Conservation (phyloP, 2,329 filamentous ascomycete species). For the Beauveria varroae region DNA sequence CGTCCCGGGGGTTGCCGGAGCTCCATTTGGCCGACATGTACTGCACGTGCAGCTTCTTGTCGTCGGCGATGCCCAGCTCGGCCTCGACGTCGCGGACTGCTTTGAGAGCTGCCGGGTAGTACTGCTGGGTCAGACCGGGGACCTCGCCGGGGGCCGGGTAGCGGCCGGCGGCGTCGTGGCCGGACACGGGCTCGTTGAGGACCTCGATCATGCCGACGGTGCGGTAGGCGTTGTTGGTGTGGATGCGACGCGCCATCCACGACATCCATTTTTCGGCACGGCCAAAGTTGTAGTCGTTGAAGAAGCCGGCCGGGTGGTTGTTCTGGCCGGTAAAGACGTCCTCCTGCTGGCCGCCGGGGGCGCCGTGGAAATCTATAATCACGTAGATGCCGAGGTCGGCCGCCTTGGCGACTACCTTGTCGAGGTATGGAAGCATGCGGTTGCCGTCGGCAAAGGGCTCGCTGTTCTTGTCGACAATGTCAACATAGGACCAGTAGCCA, state of each 20-base stretch:
- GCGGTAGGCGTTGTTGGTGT: slow-evolving; percentile 38
- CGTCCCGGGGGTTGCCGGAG: slow-evolving; percentile 29
- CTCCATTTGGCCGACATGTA: slow-evolving; percentile 45
- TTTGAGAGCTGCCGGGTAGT: slow-evolving; percentile 18
- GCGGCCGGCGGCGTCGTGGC: slow-evolving; percentile 14
- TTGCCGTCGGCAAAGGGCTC: slow-evolving; percentile 38
- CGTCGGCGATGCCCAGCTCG: slow-evolving; percentile 14
- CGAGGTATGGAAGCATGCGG: slow-evolving; percentile 24
- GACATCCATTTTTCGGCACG: slow-evolving; percentile 46
- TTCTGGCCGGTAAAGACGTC: slow-evolving; percentile 37
- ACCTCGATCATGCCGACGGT: slow-evolving; percentile 53
- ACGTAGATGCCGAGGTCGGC: slow-evolving; percentile 26
- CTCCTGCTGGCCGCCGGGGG: slow-evolving; percentile 37
- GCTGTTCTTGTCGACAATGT: slow-evolving; percentile 34
- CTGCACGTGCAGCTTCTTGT: slow-evolving; percentile 35
- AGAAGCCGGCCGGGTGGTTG: slow-evolving; percentile 40
- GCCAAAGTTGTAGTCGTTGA: slow-evolving; percentile 46
- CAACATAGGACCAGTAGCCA: slow-evolving; percentile 46
- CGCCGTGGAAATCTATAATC: slow-evolving; percentile 32
- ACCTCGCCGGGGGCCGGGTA: slow-evolving; percentile 19
- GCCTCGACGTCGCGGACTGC: slow-evolving; percentile 19
- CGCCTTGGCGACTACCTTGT: slow-evolving; percentile 24
- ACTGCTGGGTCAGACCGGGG: slow-evolving; percentile 16
- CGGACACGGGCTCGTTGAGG: slow-evolving; percentile 45
- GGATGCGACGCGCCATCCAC: slow-evolving; percentile 47